Base-by-base conservation (phyloP, 1,284 basidiomycete genomes). In the Trichosporon asahii region DNA sequence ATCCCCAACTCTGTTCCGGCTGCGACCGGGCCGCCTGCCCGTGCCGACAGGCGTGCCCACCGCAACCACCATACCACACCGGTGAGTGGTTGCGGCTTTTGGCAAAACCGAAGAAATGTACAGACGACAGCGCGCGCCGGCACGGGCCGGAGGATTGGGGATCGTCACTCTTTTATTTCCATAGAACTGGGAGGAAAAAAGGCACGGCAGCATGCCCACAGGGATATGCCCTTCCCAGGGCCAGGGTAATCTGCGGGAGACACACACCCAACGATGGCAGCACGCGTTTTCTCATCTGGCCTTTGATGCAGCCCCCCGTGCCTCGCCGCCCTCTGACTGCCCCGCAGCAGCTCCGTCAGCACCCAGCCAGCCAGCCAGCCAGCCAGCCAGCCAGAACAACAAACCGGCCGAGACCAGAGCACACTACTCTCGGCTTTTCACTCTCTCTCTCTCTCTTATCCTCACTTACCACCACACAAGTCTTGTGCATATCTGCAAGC, bases 101-200 rank as follows among this genome's bases (percentile, higher is more conserved):
- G n/a, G 49, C 49, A 53, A 53, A 21, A 25, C 23, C 21, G 18
- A 23, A 18, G n/a, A n/a, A n/a, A n/a, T n/a, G n/a, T n/a, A 53
- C 31, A 33, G 31, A 33, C 31, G 31, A 33, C 67, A 55, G 61
- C 14, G n/a, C 11, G 61, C 61, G 44, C 60, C 61, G 66, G 66
- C 66, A 4, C 7, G 18, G 18, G 60, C 55, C 60, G 18, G 49
- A 53, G 18, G 49, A 53, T 53, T 53, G 49, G 49, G 49, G 49
- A 53, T 53, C 49, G 49, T 25, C 49, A 25, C 4, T 46, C n/a
- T n/a, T n/a, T 9, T 21, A 53, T 53, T 53, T 53, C 21, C n/a
- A 53, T 18, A 8, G 6, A 21, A 18, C 49, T 8, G 49, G 21
- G 8, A 53, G 25, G 25, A 23, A 53, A 23, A 53, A 23, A 53